Conservation (phyloP, 1,284 basidiomycete species). For the Ustilago tritici region DNA sequence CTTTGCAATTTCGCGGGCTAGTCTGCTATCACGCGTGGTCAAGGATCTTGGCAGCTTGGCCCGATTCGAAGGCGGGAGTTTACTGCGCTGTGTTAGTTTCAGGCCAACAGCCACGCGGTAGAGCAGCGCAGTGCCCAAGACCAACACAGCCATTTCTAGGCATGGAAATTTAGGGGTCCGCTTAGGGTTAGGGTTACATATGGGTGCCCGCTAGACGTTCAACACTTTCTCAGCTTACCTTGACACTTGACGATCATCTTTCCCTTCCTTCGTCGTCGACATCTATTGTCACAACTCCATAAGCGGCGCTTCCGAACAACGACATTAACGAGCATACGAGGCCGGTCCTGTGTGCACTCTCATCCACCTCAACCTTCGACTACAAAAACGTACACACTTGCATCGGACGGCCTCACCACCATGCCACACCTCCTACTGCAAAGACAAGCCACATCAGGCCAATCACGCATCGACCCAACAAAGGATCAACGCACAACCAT, state of each 20-base stretch:
- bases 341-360: constrained; percentile 5
- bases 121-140: constrained; percentile 5
- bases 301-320: not conserved
- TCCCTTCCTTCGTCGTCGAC: not conserved
- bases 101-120: not conserved
- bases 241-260: not conserved
- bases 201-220: too few species aligned
- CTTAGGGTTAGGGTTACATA: not conserved
- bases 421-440: constrained; percentile 30
- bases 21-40: not conserved
- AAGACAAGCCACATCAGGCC: constrained; percentile 8
- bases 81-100: constrained; percentile 8
- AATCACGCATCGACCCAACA: constrained; percentile 55
- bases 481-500: constrained; percentile 63
- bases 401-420: not conserved
- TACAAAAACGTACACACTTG: not conserved
- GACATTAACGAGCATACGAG: not conserved
- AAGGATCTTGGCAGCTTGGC: not conserved
- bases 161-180: constrained; percentile 5
- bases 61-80: constrained; percentile 2
- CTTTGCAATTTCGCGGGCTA: not conserved
- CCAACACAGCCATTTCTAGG: constrained; percentile 5
- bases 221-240: not conserved
- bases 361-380: not conserved
- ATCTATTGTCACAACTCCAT: not conserved